Evolutionary conservation across 768 basidiomycete species (phyloP).

Genomic region (Serendipita indica): DNA sequence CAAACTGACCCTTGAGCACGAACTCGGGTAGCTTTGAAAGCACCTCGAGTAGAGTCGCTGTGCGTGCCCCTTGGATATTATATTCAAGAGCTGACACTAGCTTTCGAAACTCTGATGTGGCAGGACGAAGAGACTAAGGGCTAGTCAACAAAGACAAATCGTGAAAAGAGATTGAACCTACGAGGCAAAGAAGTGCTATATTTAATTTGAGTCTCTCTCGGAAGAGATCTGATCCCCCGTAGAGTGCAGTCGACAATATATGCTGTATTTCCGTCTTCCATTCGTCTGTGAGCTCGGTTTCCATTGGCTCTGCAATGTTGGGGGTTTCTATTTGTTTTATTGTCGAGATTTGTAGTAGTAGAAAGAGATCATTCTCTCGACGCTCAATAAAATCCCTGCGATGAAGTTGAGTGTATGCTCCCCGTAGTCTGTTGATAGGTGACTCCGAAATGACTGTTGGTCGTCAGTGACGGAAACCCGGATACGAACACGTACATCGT

Average conservation of each 20-base stretch:
- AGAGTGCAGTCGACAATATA: neutral
- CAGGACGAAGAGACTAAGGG: too few relatives aligned
- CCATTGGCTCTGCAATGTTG: neutral
- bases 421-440: neutral
- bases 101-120: too few relatives aligned
- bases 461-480: neutral
- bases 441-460: neutral
- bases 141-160: too few relatives aligned
- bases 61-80: too few relatives aligned
- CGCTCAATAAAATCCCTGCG: neutral
- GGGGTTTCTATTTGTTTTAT: neutral
- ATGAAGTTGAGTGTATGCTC: neutral
- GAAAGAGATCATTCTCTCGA: neutral
- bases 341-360: neutral
- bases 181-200: neutral
- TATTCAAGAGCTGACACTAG: too few relatives aligned
- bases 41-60: too few relatives aligned
- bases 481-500: neutral
- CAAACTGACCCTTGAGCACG: too few relatives aligned
- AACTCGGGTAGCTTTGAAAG: too few relatives aligned
- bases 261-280: neutral
- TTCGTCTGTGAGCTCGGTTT: neutral
- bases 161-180: too few relatives aligned
- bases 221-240: neutral
- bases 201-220: neutral